These are phyloP conservation scores for Claviceps maximensis DNA, from an alignment of 2,329 filamentous ascomycete genomes.

Conservation along the genomic window DNA sequence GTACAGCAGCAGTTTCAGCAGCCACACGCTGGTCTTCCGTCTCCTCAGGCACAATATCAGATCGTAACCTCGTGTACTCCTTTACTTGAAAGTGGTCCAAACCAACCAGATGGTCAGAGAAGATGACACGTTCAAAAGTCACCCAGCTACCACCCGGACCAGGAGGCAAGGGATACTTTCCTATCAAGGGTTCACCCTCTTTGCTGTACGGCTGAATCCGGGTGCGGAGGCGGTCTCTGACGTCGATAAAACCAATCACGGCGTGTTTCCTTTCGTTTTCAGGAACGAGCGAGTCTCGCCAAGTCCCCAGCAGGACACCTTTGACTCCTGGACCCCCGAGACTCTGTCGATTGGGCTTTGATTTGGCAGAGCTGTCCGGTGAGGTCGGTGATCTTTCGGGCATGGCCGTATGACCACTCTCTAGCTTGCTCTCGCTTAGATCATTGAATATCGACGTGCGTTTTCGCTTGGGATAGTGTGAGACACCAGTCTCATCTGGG, in stretches of 20 bases:
- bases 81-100: conserved; percentile 45
- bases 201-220: conserved; percentile 39
- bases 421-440: conserved; percentile 33
- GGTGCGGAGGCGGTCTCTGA: conserved; percentile 46
- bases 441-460: conserved; percentile 37
- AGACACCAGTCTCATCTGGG: conserved; percentile 23
- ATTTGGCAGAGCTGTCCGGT: conserved; percentile 10
- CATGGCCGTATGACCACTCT: conserved; percentile 17
- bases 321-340: conserved; percentile 22
- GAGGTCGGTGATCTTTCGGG: conserved; percentile 16
- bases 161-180: conserved; percentile 36
- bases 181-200: conserved; percentile 31
- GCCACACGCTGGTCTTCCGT: conserved; percentile 24
- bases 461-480: conserved; percentile 43
- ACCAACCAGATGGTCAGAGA: conserved; percentile 41
- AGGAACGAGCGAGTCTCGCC: conserved; percentile 43
- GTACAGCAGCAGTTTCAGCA: conserved; percentile 30
- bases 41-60: conserved; percentile 21
- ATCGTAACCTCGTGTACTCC: conserved; percentile 46
- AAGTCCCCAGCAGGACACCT: conserved; percentile 41
- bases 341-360: conserved; percentile 17
- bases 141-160: conserved; percentile 52
- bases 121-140: conserved; percentile 47
- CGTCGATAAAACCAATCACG: conserved; percentile 50
- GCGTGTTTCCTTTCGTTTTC: conserved; percentile 38